phyloP scores from a whole-genome alignment of 2,329 filamentous ascomycete genomes.

The Fusarium sp. region DNA sequence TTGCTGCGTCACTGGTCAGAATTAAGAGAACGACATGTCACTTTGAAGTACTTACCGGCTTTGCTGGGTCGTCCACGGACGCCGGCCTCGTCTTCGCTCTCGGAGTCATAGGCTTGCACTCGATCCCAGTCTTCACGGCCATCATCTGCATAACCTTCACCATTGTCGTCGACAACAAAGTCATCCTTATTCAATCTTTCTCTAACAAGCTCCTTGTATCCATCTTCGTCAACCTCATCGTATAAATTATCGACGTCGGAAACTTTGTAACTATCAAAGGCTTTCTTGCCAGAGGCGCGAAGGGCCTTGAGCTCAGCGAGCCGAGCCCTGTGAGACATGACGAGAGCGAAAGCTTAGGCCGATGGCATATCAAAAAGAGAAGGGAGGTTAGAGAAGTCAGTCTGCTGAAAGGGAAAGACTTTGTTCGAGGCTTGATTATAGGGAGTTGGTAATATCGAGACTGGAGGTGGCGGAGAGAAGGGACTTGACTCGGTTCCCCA shows the following conservation, averaged over 20 bases:
- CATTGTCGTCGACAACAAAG: conserved; percentile 98
- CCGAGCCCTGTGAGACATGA: conserved; percentile 60
- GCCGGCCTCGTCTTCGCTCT: conserved; percentile 69
- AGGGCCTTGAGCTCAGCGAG: conserved; percentile 85
- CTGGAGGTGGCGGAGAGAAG: conserved; percentile 23
- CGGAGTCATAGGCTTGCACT: conserved; percentile 74
- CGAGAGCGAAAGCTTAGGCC: conserved; percentile 34
- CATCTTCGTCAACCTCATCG: conserved; percentile 95
- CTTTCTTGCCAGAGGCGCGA: conserved; percentile 90
- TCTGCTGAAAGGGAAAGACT: neutral
- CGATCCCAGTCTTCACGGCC: conserved; percentile 95
- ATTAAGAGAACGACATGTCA: neutral
- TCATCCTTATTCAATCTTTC: conserved; percentile 91
- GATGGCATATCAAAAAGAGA: conserved; percentile 36
- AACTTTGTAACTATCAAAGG: conserved; percentile 86
- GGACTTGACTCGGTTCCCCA: conserved; percentile 28
- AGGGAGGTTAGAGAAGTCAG: neutral
- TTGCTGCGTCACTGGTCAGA: conserved; percentile 63
- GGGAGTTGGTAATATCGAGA: conserved; percentile 11
- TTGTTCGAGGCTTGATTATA: conserved; percentile 6
- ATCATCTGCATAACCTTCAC: conserved; percentile 95
- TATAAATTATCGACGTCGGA: conserved; percentile 87
- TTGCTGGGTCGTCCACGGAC: conserved; percentile 62
- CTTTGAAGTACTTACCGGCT: conserved; percentile 55
- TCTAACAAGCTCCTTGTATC: conserved; percentile 95